phyloP scores from a whole-genome alignment of 1,284 basidiomycete species.

The Malassezia vespertilionis region DNA sequence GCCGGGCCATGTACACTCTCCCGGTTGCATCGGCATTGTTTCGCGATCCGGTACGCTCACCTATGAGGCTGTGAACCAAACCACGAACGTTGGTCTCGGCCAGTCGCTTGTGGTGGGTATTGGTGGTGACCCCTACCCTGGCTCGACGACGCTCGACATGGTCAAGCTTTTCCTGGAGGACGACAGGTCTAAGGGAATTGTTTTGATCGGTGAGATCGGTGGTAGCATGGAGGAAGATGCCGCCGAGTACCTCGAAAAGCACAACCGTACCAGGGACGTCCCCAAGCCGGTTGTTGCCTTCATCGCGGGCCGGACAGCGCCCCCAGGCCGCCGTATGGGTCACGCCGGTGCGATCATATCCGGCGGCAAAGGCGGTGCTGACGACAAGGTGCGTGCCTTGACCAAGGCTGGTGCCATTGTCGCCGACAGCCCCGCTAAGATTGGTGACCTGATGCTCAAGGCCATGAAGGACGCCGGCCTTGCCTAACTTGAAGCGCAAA shows the following conservation, averaged over 20 bases:
- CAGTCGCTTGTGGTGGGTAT: conserved; percentile 96
- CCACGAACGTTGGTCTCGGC: conserved; percentile 86
- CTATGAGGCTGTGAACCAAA: conserved; percentile 56
- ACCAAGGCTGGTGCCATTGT: conserved; percentile 85
- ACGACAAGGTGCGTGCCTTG: conserved; percentile 90
- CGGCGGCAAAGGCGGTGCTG: conserved; percentile 91
- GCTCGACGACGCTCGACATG: conserved; percentile 86
- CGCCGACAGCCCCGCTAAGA: conserved; percentile 71
- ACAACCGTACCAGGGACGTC: conserved; percentile 76
- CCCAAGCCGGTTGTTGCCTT: conserved; percentile 96
- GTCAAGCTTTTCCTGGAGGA: conserved; percentile 94
- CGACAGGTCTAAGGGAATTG: conserved; percentile 63
- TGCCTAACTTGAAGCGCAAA: conserved; percentile 22
- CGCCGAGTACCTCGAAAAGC: conserved; percentile 81
- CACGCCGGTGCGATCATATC: conserved; percentile 73
- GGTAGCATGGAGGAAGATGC: conserved; percentile 99
- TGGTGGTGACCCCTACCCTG: conserved; percentile 97
- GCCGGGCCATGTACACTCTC: conserved; percentile 91
- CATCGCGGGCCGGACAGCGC: conserved; percentile 88
- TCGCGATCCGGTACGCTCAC: conserved; percentile 50
- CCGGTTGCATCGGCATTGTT: conserved; percentile 77
- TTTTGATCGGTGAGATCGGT: conserved; percentile 97
- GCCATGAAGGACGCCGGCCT: conserved; percentile 40
- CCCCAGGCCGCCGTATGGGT: conserved; percentile 95
- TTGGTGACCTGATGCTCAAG: conserved; percentile 44